phyloP scores from a whole-genome alignment of 306 rosid species.

The Trifolium dubium region DNA sequence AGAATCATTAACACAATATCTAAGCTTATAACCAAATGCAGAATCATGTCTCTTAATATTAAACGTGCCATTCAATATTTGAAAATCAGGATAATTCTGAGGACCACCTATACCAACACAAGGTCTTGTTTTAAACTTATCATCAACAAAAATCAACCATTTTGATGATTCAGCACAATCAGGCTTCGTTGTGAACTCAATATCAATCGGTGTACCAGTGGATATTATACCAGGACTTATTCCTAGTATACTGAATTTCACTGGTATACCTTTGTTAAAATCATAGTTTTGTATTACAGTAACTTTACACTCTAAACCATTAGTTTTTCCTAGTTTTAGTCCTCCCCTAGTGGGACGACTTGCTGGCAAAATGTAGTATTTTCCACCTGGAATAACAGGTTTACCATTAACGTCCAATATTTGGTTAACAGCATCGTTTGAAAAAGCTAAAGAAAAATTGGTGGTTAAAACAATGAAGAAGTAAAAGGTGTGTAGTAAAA shows the following conservation, averaged over 20 bases:
- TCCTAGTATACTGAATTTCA: background rate
- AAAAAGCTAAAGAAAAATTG: background rate
- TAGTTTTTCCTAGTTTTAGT: background rate
- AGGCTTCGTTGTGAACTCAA: conserved; percentile 14
- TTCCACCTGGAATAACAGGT: background rate
- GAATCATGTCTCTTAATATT: background rate
- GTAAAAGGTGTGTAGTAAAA: background rate
- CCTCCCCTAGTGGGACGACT: background rate
- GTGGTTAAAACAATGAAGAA: conserved; percentile 3
- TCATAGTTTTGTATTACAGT: background rate
- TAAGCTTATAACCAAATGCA: conserved; percentile 7
- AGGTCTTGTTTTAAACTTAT: too few relatives aligned
- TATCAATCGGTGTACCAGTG: conserved; percentile 10
- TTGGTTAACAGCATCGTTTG: background rate
- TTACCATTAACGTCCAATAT: background rate
- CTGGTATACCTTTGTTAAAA: background rate
- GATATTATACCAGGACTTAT: background rate
- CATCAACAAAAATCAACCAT: conserved; percentile 15
- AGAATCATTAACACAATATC: conserved; percentile 1
- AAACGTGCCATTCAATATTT: background rate
- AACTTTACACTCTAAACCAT: background rate
- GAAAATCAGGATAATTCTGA: background rate
- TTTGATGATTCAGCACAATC: background rate
- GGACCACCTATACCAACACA: conserved; percentile 30
- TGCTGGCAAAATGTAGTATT: background rate